Evolutionary conservation across 129 eudicot species (phyloP).

Genomic region (Saposhnikovia divaricata): DNA sequence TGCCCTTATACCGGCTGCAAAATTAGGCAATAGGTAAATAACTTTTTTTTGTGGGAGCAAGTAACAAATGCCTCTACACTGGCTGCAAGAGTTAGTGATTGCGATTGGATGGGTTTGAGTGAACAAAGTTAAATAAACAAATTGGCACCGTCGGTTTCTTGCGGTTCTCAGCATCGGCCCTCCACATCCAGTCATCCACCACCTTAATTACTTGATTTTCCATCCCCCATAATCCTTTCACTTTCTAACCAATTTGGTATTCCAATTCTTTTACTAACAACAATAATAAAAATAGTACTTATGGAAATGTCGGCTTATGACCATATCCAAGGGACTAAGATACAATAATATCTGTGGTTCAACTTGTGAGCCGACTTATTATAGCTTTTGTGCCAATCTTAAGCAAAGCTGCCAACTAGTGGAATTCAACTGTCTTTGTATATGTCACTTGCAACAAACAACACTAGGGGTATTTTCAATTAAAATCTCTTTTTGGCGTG

Average conservation of each 20-base stretch:
- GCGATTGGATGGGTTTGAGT: not conserved
- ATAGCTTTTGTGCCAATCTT: not conserved
- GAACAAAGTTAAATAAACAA: not conserved
- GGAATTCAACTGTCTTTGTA: not conserved
- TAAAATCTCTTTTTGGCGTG: not conserved
- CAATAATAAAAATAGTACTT: not conserved
- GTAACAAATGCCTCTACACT: not conserved
- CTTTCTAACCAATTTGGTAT: not conserved
- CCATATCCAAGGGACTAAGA: not conserved
- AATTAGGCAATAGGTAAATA: too few relatives aligned
- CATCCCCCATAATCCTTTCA: not conserved
- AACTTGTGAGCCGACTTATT: not conserved
- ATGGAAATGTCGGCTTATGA: not conserved
- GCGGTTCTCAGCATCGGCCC: conserved; percentile 5
- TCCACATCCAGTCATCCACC: not conserved
- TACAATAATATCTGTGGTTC: not conserved
- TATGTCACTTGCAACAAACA: not conserved
- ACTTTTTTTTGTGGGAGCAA: too few relatives aligned
- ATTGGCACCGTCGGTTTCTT: not conserved
- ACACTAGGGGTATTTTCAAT: too few relatives aligned
- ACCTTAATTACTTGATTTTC: not conserved
- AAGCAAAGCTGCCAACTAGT: not conserved
- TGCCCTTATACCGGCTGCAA: too few relatives aligned
- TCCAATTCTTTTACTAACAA: not conserved
- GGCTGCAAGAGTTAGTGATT: not conserved